phyloP scores from a whole-genome alignment of 1,284 basidiomycete genomes.

The Trichosporon sp. region DNA sequence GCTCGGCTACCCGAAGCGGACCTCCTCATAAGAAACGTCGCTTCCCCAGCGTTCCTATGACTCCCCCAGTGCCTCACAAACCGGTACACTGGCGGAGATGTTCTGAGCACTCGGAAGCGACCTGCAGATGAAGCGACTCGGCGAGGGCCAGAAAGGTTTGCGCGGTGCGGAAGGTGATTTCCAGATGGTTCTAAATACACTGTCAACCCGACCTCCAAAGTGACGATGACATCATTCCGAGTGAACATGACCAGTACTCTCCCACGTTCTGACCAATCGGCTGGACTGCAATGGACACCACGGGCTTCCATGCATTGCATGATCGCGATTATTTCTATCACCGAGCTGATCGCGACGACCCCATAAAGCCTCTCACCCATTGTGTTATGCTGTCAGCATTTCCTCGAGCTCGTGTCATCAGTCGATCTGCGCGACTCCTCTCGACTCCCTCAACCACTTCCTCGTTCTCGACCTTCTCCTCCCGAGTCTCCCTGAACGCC shows the following conservation, averaged over 20 bases:
- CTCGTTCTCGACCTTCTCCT: neutral
- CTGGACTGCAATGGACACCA: neutral
- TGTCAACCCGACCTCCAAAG: neutral
- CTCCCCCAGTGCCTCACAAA: too few relatives aligned
- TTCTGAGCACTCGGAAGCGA: too few relatives aligned
- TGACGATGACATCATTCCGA: neutral
- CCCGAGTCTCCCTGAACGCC: neutral
- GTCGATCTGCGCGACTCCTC: constrained; percentile 2
- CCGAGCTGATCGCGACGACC: neutral
- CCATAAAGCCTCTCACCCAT: neutral
- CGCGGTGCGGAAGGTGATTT: neutral
- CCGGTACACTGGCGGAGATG: too few relatives aligned
- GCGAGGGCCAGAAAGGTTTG: too few relatives aligned
- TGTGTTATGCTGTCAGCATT: neutral
- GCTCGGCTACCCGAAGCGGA: too few relatives aligned
- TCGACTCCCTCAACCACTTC: neutral
- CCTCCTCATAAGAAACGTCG: too few relatives aligned
- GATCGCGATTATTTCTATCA: neutral
- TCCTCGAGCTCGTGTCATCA: neutral
- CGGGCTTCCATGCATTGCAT: neutral
- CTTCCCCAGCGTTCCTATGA: too few relatives aligned
- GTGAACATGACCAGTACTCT: neutral
- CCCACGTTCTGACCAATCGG: neutral
- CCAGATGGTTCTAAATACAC: neutral
- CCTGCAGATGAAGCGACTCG: too few relatives aligned